Conservation (phyloP, 768 basidiomycete species). For the Psilocybe azurescens region DNA sequence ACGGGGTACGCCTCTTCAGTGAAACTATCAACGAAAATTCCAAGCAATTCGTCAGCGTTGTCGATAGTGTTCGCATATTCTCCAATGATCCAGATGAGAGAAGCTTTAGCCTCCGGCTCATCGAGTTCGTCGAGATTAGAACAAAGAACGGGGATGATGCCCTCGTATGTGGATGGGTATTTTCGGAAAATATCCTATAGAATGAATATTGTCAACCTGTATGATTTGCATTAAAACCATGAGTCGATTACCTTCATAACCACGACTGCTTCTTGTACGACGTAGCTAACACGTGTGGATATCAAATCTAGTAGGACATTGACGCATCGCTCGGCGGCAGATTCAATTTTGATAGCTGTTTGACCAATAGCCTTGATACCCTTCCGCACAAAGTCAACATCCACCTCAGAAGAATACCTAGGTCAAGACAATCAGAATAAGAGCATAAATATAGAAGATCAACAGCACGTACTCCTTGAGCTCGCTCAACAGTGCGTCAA, state of each 20-base stretch:
- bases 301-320: conserved; percentile 94
- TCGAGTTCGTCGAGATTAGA: conserved; percentile 96
- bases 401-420: conserved; percentile 96
- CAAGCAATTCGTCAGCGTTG: conserved; percentile 92
- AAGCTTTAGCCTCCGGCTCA: conserved; percentile 97
- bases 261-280: conserved; percentile 97
- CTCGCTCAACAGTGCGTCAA: conserved; percentile 94
- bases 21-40: conserved; percentile 91
- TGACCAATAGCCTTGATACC: conserved; percentile 97
- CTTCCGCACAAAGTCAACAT: conserved; percentile 97
- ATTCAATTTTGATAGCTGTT: conserved; percentile 94
- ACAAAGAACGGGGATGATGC: conserved; percentile 94
- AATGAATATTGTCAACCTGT: not conserved
- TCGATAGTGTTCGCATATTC: conserved; percentile 98
- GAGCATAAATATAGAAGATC: not conserved
- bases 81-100: conserved; percentile 98
- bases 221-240: conserved; percentile 11
- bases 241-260: conserved; percentile 87
- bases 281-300: conserved; percentile 91
- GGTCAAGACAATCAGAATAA: not conserved
- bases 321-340: conserved; percentile 92
- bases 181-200: conserved; percentile 94
- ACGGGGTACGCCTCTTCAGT: conserved; percentile 93
- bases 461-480: conserved; percentile 80
- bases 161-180: conserved; percentile 96